Conservation (phyloP, 2,329 filamentous ascomycete species). For the Chaetomium olivaceum region DNA sequence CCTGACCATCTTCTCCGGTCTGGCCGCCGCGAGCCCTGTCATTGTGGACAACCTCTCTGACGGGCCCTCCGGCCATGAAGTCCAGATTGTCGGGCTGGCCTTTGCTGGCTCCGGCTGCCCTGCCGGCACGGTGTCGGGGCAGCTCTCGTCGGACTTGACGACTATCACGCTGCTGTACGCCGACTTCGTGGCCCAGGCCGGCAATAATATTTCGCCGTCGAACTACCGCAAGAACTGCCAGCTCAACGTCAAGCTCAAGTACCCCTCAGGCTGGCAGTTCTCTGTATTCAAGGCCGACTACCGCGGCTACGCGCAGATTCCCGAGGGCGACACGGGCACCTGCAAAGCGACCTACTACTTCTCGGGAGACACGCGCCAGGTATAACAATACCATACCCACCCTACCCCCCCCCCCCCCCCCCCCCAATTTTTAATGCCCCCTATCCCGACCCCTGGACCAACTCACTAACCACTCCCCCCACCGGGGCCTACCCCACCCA, state of each 20-base stretch:
- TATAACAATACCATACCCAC: conserved; percentile 26
- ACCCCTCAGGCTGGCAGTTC: conserved; percentile 55
- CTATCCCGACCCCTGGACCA: no score
- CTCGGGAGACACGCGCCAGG: conserved; percentile 47
- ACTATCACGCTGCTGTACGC: conserved; percentile 54
- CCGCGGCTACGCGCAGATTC: conserved; percentile 51
- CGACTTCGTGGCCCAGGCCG: conserved; percentile 51
- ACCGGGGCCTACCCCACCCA: neutral
- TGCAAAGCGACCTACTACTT: conserved; percentile 58
- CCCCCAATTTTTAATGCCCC: no score
- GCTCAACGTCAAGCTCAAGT: conserved; percentile 52
- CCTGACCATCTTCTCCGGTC: conserved; percentile 24
- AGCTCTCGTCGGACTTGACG: conserved; percentile 34
- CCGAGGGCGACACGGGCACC: conserved; percentile 47
- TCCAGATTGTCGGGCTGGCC: conserved; percentile 33
- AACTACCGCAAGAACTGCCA: conserved; percentile 56
- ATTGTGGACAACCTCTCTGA: conserved; percentile 11
- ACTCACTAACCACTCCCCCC: no score
- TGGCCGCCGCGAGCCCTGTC: conserved; percentile 22
- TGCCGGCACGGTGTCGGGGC: conserved; percentile 31
- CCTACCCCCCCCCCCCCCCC: no score
- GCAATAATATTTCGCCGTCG: conserved; percentile 43
- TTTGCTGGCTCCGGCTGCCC: conserved; percentile 37
- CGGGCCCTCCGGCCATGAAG: conserved; percentile 33
- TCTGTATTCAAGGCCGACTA: conserved; percentile 54